Conservation (phyloP, 768 basidiomycete genomes). For the Pholiota molesta region DNA sequence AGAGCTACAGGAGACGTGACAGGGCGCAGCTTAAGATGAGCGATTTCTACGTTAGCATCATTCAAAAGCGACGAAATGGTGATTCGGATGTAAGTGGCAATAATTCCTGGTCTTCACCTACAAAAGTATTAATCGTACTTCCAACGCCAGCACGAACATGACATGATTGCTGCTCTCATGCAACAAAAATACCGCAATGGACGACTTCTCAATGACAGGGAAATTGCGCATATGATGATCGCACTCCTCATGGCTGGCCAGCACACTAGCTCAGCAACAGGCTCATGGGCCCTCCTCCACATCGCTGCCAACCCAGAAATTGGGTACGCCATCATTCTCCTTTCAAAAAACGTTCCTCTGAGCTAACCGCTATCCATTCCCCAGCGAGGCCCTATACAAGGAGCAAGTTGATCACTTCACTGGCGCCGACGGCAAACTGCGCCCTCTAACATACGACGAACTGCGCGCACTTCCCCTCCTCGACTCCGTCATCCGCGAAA, state of each 20-base stretch:
- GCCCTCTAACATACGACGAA: slow-evolving; percentile 84
- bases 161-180: slow-evolving; percentile 91
- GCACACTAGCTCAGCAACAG: slow-evolving; percentile 94
- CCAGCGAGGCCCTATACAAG: slow-evolving; percentile 81
- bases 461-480: slow-evolving; percentile 81
- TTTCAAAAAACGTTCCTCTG: not conserved
- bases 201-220: slow-evolving; percentile 74
- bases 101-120: not conserved
- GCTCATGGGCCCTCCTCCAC: slow-evolving; percentile 89
- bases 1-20: slow-evolving; percentile 89
- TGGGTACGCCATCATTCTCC: slow-evolving; percentile 52
- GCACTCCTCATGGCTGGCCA: slow-evolving; percentile 99
- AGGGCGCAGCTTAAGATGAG: slow-evolving; percentile 91
- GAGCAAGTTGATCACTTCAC: slow-evolving; percentile 88
- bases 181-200: slow-evolving; percentile 87
- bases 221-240: slow-evolving; percentile 98
- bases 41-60: slow-evolving; percentile 88
- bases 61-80: slow-evolving; percentile 68
- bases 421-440: slow-evolving; percentile 78
- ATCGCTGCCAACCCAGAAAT: slow-evolving; percentile 76
- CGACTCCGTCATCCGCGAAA: slow-evolving; percentile 91
- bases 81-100: slow-evolving; percentile 40
- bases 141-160: slow-evolving; percentile 61
- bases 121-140: slow-evolving; percentile 10
- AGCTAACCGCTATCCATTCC: slow-evolving; percentile 10